Evolutionary conservation across 2,329 filamentous ascomycete species (phyloP).

Genomic region (Dothideomycetes sp.): DNA sequence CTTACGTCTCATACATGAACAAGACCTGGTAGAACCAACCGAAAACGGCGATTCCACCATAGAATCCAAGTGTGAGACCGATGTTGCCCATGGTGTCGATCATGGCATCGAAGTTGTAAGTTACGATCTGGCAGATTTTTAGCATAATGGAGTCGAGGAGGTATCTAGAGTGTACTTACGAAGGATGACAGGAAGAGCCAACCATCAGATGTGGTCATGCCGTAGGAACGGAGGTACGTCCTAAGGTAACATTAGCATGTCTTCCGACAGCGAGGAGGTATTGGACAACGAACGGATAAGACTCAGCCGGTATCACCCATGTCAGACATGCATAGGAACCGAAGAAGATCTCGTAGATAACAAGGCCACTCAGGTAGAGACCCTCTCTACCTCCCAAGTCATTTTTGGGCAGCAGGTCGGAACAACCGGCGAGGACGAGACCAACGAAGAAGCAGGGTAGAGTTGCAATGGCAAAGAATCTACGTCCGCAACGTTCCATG

Average conservation of each 20-base stretch:
- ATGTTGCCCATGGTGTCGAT: slow-evolving; percentile 57
- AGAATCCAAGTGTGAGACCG: slow-evolving; percentile 61
- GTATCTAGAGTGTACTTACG: too few species aligned
- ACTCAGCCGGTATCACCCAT: slow-evolving; percentile 47
- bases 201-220: slow-evolving; percentile 61
- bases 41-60: slow-evolving; percentile 61
- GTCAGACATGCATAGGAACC: slow-evolving; percentile 33
- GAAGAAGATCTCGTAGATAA: slow-evolving; percentile 61
- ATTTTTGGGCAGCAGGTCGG: slow-evolving; percentile 52
- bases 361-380: slow-evolving; percentile 57
- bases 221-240: slow-evolving; percentile 62
- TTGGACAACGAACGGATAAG: too few species aligned
- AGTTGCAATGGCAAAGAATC: slow-evolving; percentile 67
- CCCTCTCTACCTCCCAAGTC: slow-evolving; percentile 39
- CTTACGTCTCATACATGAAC: slow-evolving; percentile 73
- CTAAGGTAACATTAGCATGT: too few species aligned
- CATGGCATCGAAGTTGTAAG: slow-evolving; percentile 67
- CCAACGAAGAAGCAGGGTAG: slow-evolving; percentile 64
- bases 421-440: slow-evolving; percentile 55
- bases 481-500: slow-evolving; percentile 64
- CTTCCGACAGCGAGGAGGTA: too few species aligned
- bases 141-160: too few species aligned
- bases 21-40: slow-evolving; percentile 64
- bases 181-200: slow-evolving; percentile 63
- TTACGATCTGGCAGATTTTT: too few species aligned